Base-by-base conservation (phyloP, 139 green algal species). In the Nannochloris sp. region DNA sequence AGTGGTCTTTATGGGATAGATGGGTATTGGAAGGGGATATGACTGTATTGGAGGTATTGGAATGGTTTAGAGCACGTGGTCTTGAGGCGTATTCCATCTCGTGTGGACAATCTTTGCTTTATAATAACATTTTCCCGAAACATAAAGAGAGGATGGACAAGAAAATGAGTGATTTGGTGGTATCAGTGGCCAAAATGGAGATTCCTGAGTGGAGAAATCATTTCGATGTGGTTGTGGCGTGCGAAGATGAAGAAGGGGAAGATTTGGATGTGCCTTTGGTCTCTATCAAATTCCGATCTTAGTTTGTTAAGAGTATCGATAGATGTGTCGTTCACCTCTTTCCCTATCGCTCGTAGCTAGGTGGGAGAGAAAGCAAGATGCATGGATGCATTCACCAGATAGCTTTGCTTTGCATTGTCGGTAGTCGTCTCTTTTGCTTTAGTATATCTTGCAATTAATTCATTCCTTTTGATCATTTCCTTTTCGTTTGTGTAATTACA, bases 201-300 rank as follows among this genome's bases (percentile, higher is more conserved):
- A 81, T 99, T 47, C 89, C 92, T 1, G 62, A 60, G 5, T 67
- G 74, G 39, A 80, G 85, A 12, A 68, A 64, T n/a, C 90, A 98
- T 71, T 97, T 99, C 79, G 95, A 99, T 69, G 84, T 98, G 12
- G 94, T 99, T 33, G 88, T 97, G n/a, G 95, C 95, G 0, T 97
- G 91, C 60, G 93, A 99, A 70, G 91, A 97, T 45, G 90, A 97
- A 33, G 80, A 95, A 7, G 87, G 79, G 23, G 85, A 92, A 55
- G 88, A 95, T 46, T 44, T 95, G 45, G 88, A 95, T 63, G 83
- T 95, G 31, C 88, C 88, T 1, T 73, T 95, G 12, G 72, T 95
- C 3, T 81, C 61, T 53, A 91, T 95, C 68, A 78, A 77, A 60
- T 95, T 90, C 64, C 68, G 75, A 30, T 91, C n/a, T n/a, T n/a